A percentile compares a stretch with the other conserved stretches of the same genome.
Evolutionary conservation across 1,139 yeast species (phyloP).

Genomic region (Zygosaccharomyces sapae): DNA sequence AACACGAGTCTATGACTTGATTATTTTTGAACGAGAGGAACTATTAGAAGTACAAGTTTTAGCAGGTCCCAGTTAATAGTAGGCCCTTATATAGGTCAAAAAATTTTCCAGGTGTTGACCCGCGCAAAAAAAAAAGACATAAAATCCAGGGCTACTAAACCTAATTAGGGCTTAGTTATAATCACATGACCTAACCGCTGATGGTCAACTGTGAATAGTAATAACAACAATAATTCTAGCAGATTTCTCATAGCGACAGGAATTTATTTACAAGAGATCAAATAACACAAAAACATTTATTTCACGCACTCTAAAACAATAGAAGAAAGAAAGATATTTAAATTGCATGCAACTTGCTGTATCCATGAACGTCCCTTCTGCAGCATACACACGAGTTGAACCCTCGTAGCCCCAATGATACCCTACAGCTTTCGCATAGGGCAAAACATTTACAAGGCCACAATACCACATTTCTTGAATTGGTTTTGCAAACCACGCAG

Average conservation of each 20-base stretch:
- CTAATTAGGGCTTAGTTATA: neutral
- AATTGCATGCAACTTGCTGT: constrained; percentile 42
- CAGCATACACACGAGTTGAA: constrained; percentile 85
- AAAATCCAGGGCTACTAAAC: neutral
- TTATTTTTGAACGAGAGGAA: constrained; percentile 10
- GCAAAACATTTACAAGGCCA: constrained; percentile 96
- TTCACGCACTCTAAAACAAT: neutral
- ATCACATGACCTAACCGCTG: neutral
- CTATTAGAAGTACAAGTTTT: neutral
- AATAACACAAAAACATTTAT: neutral
- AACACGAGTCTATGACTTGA: constrained; percentile 49
- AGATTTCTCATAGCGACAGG: too few species aligned
- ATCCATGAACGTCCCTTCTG: constrained; percentile 63
- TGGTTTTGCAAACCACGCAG: constrained; percentile 80
- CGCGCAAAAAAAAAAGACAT: constrained; percentile 2
- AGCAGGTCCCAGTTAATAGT: neutral
- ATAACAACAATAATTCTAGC: too few species aligned
- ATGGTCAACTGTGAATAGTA: neutral
- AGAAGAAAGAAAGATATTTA: constrained; percentile 9
- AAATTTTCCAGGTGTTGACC: constrained; percentile 5
- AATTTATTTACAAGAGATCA: neutral
- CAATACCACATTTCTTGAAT: constrained; percentile 68
- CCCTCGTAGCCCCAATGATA: constrained; percentile 68
- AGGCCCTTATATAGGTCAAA: constrained; percentile 1
- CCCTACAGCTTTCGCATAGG: constrained; percentile 77